Percentiles rank a stretch among this genome's conserved stretches.
phyloP scores from a whole-genome alignment of 225 moss, liverwort and hornwort species.

The Takakia lepidozioides region DNA sequence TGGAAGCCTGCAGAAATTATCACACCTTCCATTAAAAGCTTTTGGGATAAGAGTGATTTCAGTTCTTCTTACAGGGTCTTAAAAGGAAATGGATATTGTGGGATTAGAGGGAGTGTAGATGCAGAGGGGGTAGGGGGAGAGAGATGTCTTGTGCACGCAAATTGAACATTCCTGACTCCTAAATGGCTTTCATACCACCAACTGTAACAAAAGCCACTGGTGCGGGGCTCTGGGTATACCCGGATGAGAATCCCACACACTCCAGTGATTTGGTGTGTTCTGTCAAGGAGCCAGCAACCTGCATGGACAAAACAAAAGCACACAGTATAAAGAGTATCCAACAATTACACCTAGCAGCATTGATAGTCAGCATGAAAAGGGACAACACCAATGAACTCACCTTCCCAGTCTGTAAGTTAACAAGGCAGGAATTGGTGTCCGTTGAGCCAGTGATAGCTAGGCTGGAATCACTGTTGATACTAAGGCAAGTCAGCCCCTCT shows the following conservation, averaged over 20 bases:
- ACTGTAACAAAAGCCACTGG: too few relatives aligned
- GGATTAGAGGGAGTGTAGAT: too few relatives aligned
- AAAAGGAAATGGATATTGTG: too few relatives aligned
- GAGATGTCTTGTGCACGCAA: too few relatives aligned
- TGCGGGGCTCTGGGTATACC: too few relatives aligned
- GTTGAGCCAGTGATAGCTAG: conserved; percentile 79
- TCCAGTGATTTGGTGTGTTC: conserved; percentile 77
- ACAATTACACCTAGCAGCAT: background rate
- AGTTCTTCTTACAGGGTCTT: too few relatives aligned
- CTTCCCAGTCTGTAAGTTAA: conserved; percentile 89
- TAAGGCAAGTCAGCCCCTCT: conserved; percentile 65
- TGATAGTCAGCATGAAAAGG: background rate
- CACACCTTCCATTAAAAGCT: too few relatives aligned
- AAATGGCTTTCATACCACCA: too few relatives aligned
- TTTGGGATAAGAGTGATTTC: too few relatives aligned
- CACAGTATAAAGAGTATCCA: background rate
- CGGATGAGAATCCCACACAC: conserved; percentile 67
- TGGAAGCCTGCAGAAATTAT: conserved; percentile 35
- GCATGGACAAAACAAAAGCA: conserved; percentile 9
- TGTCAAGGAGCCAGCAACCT: conserved; percentile 61
- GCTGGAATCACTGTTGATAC: conserved; percentile 61
- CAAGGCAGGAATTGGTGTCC: conserved; percentile 67
- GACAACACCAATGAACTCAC: conserved; percentile 24
- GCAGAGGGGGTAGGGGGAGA: too few relatives aligned
- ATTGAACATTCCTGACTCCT: too few relatives aligned